Evolutionary conservation across 1,284 basidiomycete genomes (phyloP).

Genomic region (Amylostereum areolatum): DNA sequence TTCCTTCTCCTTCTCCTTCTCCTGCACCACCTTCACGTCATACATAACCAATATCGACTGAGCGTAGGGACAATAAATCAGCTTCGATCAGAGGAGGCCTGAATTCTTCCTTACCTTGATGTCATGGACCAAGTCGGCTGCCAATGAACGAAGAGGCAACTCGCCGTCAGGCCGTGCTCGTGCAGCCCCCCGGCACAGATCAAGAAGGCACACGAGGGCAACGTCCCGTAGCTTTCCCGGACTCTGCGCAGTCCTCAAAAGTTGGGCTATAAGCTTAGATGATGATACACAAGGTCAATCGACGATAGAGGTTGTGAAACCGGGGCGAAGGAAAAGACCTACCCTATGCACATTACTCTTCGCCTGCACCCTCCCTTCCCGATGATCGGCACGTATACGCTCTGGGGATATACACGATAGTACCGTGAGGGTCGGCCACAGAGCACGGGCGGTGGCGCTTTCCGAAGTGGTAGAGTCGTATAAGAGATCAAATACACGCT

Average conservation of each 20-base stretch:
- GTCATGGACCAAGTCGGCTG: constrained; percentile 72
- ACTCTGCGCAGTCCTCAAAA: constrained; percentile 45
- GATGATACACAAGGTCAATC: constrained; percentile 7
- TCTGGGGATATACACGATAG: constrained; percentile 79
- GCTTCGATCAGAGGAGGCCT: too few relatives aligned
- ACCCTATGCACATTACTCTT: constrained; percentile 23
- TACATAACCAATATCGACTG: too few relatives aligned
- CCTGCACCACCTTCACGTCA: too few relatives aligned
- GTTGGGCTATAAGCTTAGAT: constrained; percentile 44
- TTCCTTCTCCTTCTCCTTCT: too few relatives aligned
- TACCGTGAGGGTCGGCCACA: constrained; percentile 81
- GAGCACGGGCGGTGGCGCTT: constrained; percentile 46
- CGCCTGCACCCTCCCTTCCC: constrained; percentile 18
- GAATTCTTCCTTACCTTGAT: constrained; percentile 25
- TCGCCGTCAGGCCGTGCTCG: constrained; percentile 53
- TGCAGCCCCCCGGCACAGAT: constrained; percentile 78
- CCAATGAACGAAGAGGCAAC: constrained; percentile 62
- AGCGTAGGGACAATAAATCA: too few relatives aligned
- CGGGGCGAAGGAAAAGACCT: not conserved
- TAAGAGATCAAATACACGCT: constrained; percentile 78
- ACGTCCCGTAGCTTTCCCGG: constrained; percentile 55
- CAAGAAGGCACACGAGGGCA: constrained; percentile 71
- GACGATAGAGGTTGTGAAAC: not conserved
- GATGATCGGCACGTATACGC: constrained; percentile 38
- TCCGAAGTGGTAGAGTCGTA: constrained; percentile 46